Conservation (phyloP, 1,139 yeast species). For the Hyphopichia pseudoburtonii region DNA sequence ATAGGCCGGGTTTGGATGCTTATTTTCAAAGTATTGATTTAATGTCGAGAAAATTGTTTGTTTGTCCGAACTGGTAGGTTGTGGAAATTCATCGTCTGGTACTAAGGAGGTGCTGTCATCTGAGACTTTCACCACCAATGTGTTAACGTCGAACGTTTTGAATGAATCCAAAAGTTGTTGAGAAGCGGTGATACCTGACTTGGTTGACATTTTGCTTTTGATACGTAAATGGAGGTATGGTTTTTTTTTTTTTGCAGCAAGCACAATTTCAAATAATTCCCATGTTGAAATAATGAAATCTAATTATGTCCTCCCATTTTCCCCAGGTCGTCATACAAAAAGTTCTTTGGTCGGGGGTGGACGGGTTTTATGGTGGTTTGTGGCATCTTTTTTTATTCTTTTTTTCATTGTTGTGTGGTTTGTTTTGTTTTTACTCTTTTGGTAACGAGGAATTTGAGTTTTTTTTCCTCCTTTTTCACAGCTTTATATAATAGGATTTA, state of each 20-base stretch:
- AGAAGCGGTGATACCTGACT: constrained; percentile 66
- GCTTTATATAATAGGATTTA: too few species aligned
- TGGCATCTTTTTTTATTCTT: too few species aligned
- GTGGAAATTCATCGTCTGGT: constrained; percentile 35
- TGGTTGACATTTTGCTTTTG: constrained; percentile 61
- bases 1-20: constrained; percentile 59
- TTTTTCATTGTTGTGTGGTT: not conserved
- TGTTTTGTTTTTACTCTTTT: constrained; percentile 1
- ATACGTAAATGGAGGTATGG: too few species aligned
- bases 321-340: too few species aligned
- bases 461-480: not conserved
- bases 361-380: too few species aligned
- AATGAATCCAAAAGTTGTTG: constrained; percentile 37
- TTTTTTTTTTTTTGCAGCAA: too few species aligned
- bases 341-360: too few species aligned
- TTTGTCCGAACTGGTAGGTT: constrained; percentile 22
- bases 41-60: constrained; percentile 37
- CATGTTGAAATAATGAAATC: too few species aligned
- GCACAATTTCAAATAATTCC: too few species aligned
- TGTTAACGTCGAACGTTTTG: constrained; percentile 21
- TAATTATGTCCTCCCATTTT: too few species aligned
- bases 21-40: constrained; percentile 25
- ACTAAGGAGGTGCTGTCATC: constrained; percentile 48
- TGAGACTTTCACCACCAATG: constrained; percentile 42
- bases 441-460: not conserved